Percentiles rank a stretch among this genome's conserved stretches.
Evolutionary conservation across 2,329 filamentous ascomycete species (phyloP).

Genomic region (Exophiala bonariae): DNA sequence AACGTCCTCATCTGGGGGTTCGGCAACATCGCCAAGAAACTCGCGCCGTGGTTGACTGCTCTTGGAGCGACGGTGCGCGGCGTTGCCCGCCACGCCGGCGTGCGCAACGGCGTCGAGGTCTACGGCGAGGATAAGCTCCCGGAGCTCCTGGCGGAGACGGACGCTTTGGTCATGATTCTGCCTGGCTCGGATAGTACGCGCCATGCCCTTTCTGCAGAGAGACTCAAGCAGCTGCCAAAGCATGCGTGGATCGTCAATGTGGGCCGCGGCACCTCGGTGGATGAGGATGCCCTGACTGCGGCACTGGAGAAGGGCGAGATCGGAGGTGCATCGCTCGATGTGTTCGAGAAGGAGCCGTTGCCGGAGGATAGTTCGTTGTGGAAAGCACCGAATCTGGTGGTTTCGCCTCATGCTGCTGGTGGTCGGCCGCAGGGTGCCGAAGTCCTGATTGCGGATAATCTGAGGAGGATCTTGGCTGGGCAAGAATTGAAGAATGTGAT

Average conservation of each 20-base stretch:
- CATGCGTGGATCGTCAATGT: slow-evolving; percentile 41
- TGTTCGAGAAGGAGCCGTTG: slow-evolving; percentile 22
- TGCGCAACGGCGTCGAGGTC: slow-evolving; percentile 60
- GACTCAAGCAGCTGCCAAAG: slow-evolving; percentile 54
- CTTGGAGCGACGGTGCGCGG: slow-evolving; percentile 62
- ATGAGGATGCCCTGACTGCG: slow-evolving; percentile 35
- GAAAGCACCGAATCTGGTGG: slow-evolving; percentile 21
- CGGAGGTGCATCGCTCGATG: slow-evolving; percentile 24
- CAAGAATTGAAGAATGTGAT: slow-evolving; percentile 60
- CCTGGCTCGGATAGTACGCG: slow-evolving; percentile 59
- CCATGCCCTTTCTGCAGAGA: slow-evolving; percentile 56
- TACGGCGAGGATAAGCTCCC: slow-evolving; percentile 55
- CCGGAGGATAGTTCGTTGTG: slow-evolving; percentile 17
- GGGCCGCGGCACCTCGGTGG: slow-evolving; percentile 38
- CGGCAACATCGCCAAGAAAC: slow-evolving; percentile 65
- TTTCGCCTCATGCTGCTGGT: slow-evolving; percentile 26
- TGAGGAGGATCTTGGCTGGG: slow-evolving; percentile 59
- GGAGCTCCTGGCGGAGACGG: slow-evolving; percentile 56
- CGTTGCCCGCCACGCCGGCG: slow-evolving; percentile 57
- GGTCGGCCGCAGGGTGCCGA: slow-evolving; percentile 60
- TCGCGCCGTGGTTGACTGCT: slow-evolving; percentile 54
- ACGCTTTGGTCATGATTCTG: slow-evolving; percentile 68
- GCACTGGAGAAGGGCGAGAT: slow-evolving; percentile 19
- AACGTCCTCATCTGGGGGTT: slow-evolving; percentile 64
- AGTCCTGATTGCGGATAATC: slow-evolving; percentile 60